Evolutionary conservation across 1,284 basidiomycete species (phyloP).

Genomic region (Cryptococcus floricola): DNA sequence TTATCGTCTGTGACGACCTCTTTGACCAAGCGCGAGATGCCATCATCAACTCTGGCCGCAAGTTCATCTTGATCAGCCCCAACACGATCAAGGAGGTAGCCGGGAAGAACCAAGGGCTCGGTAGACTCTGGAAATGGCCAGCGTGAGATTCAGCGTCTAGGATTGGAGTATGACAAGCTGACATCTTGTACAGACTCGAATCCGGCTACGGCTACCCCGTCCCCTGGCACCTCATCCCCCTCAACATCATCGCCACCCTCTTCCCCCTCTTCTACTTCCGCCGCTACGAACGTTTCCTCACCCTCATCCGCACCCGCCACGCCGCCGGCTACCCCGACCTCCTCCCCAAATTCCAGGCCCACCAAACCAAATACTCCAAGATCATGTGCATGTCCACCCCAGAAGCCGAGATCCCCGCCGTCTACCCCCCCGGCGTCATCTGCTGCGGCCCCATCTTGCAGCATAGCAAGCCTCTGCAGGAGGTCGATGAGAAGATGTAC

Average conservation of each 20-base stretch:
- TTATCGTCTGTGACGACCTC: slow-evolving; percentile 15
- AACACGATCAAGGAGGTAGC: slow-evolving; percentile 21
- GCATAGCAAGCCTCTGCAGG: slow-evolving; percentile 4
- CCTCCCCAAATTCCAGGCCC: slow-evolving; percentile 5
- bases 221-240: slow-evolving; percentile 14
- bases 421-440: slow-evolving; percentile 9
- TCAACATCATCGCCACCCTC: slow-evolving; percentile 16
- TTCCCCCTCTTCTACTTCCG: slow-evolving; percentile 8
- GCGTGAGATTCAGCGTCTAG: slow-evolving; percentile 12
- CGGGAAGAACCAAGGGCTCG: slow-evolving; percentile 5
- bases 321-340: slow-evolving; percentile 13
- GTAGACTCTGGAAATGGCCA: slow-evolving; percentile 9
- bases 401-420: slow-evolving; percentile 15
- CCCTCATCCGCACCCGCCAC: slow-evolving; percentile 13
- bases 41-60: slow-evolving; percentile 1
- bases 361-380: background rate
- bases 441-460: slow-evolving; percentile 24
- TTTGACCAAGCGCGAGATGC: slow-evolving; percentile 17
- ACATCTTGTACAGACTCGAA: background rate
- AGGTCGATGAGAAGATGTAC: slow-evolving; percentile 8
- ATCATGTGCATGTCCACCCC: slow-evolving; percentile 19
- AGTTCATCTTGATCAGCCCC: slow-evolving; percentile 15
- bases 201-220: background rate
- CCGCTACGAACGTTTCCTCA: slow-evolving; percentile 5
- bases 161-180: background rate